phyloP scores from a whole-genome alignment of 2,329 filamentous ascomycete genomes.

The Penicillium fuscoglaucum region DNA sequence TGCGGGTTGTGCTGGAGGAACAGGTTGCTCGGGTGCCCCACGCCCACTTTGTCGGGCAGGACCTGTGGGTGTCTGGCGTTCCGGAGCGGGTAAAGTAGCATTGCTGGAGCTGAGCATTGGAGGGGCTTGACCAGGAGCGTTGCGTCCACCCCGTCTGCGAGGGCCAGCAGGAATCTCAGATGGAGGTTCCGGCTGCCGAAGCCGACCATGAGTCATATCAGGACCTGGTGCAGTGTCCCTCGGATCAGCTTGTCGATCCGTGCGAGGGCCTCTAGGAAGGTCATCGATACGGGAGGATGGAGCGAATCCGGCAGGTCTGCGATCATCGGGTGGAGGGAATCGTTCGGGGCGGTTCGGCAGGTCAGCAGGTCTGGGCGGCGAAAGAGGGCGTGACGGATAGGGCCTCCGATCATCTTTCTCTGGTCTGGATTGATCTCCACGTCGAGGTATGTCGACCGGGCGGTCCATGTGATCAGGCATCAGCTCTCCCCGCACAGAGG shows the following conservation, averaged over 20 bases:
- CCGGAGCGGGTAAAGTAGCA: conserved; percentile 29
- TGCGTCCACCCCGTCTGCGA: conserved; percentile 36
- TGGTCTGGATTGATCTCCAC: conserved; percentile 29
- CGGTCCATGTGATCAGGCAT: conserved; percentile 37
- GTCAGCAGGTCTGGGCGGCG: conserved; percentile 31
- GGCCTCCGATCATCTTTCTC: conserved; percentile 38
- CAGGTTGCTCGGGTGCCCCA: conserved; percentile 33
- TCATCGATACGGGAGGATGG: conserved; percentile 42
- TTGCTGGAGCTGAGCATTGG: conserved; percentile 20
- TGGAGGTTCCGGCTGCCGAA: conserved; percentile 41
- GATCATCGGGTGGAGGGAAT: conserved; percentile 36
- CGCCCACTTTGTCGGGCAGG: conserved; percentile 43
- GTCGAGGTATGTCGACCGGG: conserved; percentile 30
- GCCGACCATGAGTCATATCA: conserved; percentile 50
- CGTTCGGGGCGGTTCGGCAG: conserved; percentile 40
- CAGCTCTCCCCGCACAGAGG: conserved; percentile 37
- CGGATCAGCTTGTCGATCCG: conserved; percentile 40
- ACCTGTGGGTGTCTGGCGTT: conserved; percentile 48
- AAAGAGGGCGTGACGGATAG: conserved; percentile 26
- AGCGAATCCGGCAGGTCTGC: conserved; percentile 31
- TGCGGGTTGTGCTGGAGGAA: conserved; percentile 33
- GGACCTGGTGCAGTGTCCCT: conserved; percentile 41
- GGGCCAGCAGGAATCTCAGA: conserved; percentile 57
- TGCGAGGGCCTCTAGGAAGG: conserved; percentile 56
- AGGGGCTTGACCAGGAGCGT: conserved; percentile 33